phyloP scores from a whole-genome alignment of 352 stramenopile species.

The Phytophthora palmivora region DNA sequence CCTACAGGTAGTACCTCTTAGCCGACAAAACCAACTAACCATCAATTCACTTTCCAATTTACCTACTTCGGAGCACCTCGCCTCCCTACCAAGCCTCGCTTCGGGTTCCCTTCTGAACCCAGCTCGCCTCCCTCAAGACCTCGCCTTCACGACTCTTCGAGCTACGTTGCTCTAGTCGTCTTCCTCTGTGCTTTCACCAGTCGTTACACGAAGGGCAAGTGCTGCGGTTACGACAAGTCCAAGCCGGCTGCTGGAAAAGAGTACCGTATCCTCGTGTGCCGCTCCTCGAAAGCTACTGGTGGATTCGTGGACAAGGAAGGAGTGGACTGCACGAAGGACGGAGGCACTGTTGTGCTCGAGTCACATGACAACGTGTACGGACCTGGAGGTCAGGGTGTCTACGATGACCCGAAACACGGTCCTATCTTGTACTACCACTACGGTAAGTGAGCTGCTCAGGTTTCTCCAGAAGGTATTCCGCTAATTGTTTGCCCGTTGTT shows the following conservation, averaged over 20 bases:
- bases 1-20: too few relatives aligned
- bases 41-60: too few relatives aligned
- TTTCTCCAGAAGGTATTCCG: neutral
- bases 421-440: constrained; percentile 67
- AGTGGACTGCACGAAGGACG: constrained; percentile 37
- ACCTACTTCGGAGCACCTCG: too few relatives aligned
- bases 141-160: too few relatives aligned
- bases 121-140: too few relatives aligned
- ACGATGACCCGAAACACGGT: constrained; percentile 46
- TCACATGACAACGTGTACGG: constrained; percentile 50
- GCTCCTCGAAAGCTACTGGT: constrained; percentile 40
- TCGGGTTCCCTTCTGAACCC: too few relatives aligned
- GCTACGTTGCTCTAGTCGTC: too few relatives aligned
- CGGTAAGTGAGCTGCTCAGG: constrained; percentile 26
- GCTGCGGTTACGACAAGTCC: constrained; percentile 43
- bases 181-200: too few relatives aligned
- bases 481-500: neutral
- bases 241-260: constrained; percentile 42
- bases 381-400: constrained; percentile 52
- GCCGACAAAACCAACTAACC: too few relatives aligned
- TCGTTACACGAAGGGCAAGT: constrained; percentile 50
- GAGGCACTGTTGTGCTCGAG: constrained; percentile 49
- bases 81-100: too few relatives aligned
- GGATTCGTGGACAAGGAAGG: constrained; percentile 49
- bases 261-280: constrained; percentile 56